Evolutionary conservation across 108 stramenopile genomes (phyloP).

Genomic region (Fistulifera pelliculosa): DNA sequence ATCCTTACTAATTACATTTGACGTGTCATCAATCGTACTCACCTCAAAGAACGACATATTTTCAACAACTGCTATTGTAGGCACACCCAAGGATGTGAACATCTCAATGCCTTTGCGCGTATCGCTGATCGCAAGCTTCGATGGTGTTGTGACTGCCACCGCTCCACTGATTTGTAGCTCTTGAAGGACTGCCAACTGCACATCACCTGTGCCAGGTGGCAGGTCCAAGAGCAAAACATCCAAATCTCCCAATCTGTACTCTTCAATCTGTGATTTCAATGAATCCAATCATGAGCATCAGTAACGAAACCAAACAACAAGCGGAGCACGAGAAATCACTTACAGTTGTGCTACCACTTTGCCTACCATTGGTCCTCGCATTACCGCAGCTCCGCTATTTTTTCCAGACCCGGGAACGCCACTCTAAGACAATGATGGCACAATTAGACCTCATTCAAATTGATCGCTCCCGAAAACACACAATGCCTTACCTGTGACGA

Average conservation of each 20-base stretch:
- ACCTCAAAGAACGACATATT: slow-evolving; percentile 94
- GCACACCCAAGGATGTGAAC: slow-evolving; percentile 89
- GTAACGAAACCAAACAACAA: slow-evolving; percentile 2
- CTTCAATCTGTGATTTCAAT: slow-evolving; percentile 47
- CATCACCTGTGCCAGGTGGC: slow-evolving; percentile 99
- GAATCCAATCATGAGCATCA: slow-evolving; percentile 1
- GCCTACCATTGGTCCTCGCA: slow-evolving; percentile 87
- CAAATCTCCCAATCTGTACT: slow-evolving; percentile 97
- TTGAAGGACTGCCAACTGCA: slow-evolving; percentile 94
- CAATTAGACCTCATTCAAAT: background rate
- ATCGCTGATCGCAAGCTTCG: slow-evolving; percentile 87
- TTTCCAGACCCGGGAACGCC: slow-evolving; percentile 84
- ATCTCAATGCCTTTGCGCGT: slow-evolving; percentile 95
- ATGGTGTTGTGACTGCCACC: slow-evolving; percentile 98
- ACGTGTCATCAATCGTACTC: slow-evolving; percentile 6
- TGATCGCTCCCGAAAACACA: slow-evolving; percentile 7
- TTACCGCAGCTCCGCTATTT: slow-evolving; percentile 58
- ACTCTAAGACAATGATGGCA: slow-evolving; percentile 31
- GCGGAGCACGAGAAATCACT: slow-evolving; percentile 5
- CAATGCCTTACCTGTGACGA: slow-evolving; percentile 20
- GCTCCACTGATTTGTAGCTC: slow-evolving; percentile 88
- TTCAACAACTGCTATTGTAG: slow-evolving; percentile 92
- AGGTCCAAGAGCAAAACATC: slow-evolving; percentile 96
- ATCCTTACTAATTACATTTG: background rate
- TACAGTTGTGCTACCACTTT: slow-evolving; percentile 87